Percentiles rank a stretch among this genome's conserved stretches.
These are phyloP conservation scores for Vigna nakashimae DNA, from an alignment of 306 rosid species.

Conservation along the genomic window DNA sequence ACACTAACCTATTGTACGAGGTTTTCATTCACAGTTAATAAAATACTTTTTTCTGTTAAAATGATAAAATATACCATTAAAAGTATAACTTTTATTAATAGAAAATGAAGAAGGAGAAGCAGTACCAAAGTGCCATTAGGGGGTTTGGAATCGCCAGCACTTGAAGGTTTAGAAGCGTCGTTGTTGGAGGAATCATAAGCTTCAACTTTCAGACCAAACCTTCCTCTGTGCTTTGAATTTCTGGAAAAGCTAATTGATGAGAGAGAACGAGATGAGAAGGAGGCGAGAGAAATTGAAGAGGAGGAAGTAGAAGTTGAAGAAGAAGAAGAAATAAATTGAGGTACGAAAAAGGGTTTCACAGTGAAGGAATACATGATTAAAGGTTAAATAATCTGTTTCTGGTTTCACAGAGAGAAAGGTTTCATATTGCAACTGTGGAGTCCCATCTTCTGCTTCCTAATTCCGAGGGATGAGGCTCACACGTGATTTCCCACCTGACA, in stretches of 20 bases:
- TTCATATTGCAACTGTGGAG: constrained; percentile 25
- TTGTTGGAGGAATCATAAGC: constrained; percentile 52
- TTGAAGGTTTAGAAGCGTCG: constrained; percentile 44
- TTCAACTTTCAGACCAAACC: constrained; percentile 40
- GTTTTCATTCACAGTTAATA: constrained; percentile 7
- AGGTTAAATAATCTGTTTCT: neutral
- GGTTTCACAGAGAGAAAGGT: neutral
- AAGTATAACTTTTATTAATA: neutral
- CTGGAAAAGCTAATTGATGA: constrained; percentile 42
- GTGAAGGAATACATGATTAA: constrained; percentile 49
- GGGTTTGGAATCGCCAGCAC: constrained; percentile 55
- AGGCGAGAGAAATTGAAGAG: constrained; percentile 27
- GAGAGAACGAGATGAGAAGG: constrained; percentile 38
- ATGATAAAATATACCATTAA: neutral
- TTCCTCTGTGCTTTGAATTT: constrained; percentile 39
- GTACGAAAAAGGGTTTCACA: constrained; percentile 45
- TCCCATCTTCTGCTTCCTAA: constrained; percentile 3
- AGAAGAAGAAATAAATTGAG: constrained; percentile 33
- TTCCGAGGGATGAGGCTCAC: constrained; percentile 41
- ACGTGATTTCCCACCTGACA: constrained; percentile 30
- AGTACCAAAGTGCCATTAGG: constrained; percentile 61
- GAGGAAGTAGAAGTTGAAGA: constrained; percentile 38
- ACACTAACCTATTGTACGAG: constrained; percentile 4
- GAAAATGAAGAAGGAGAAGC: neutral
- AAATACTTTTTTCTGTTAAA: neutral